Evolutionary conservation across 192 early-diverging fungal genomes (phyloP).

Genomic region (Lobosporangium transversale): DNA sequence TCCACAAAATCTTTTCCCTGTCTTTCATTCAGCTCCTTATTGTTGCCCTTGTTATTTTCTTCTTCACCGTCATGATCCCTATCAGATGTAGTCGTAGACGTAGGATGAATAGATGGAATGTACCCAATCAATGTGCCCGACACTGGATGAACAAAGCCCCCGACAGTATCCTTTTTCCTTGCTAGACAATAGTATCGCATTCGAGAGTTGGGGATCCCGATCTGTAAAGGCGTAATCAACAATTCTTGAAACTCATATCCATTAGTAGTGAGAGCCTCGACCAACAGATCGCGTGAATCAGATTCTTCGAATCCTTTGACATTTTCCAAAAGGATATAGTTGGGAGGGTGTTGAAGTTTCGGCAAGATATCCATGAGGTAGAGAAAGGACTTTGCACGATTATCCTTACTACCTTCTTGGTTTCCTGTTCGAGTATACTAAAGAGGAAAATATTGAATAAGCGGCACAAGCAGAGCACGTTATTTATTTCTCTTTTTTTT

Average conservation of each 20-base stretch:
- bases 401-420: slow-evolving; percentile 76
- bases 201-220: slow-evolving; percentile 83
- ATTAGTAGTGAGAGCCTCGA: slow-evolving; percentile 49
- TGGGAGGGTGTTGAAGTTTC: slow-evolving; percentile 64
- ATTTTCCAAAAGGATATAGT: slow-evolving; percentile 80
- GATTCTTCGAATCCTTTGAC: slow-evolving; percentile 83
- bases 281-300: slow-evolving; percentile 19
- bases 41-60: no score
- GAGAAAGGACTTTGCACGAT: slow-evolving; percentile 77
- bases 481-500: no score
- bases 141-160: slow-evolving; percentile 52
- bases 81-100: no score
- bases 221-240: slow-evolving; percentile 77
- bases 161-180: slow-evolving; percentile 24
- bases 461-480: no score
- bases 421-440: slow-evolving; percentile 76
- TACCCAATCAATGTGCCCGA: slow-evolving; percentile 55
- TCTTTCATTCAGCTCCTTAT: background rate
- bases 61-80: background rate
- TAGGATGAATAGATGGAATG: slow-evolving; percentile 50
- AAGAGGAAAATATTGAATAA: background rate
- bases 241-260: slow-evolving; percentile 77
- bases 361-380: slow-evolving; percentile 73
- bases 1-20: slow-evolving; percentile 52
- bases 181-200: slow-evolving; percentile 81